Percentiles rank a stretch among this genome's conserved stretches.
Conservation (phyloP, 2,329 filamentous ascomycete species). For the Cryphonectria radicalis region DNA sequence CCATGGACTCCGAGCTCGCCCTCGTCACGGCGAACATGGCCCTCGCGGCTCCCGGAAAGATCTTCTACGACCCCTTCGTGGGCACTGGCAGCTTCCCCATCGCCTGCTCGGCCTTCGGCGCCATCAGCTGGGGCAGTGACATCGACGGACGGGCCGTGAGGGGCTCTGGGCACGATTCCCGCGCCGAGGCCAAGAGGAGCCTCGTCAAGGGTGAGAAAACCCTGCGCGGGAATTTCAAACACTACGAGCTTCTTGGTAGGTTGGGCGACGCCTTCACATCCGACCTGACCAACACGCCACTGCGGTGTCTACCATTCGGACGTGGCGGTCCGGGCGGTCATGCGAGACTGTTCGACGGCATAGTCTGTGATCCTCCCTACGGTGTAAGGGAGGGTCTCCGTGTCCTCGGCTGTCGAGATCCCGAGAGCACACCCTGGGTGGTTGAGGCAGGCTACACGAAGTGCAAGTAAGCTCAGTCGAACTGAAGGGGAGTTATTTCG, state of each 20-base stretch:
- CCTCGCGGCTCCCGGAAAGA: constrained; percentile 76
- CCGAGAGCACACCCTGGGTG: constrained; percentile 61
- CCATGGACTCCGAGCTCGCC: constrained; percentile 94
- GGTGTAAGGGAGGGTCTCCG: constrained; percentile 90
- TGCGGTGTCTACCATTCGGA: constrained; percentile 54
- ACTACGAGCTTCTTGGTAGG: constrained; percentile 71
- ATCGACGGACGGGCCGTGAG: constrained; percentile 91
- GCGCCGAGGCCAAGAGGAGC: constrained; percentile 40
- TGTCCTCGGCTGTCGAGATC: constrained; percentile 79
- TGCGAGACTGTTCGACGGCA: constrained; percentile 75
- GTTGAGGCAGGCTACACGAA: constrained; percentile 71
- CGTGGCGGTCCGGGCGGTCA: constrained; percentile 30
- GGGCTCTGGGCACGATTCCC: constrained; percentile 59
- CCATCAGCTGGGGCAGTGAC: constrained; percentile 82
- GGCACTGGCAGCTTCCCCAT: constrained; percentile 93
- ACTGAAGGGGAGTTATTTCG: constrained; percentile 21
- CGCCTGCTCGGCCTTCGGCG: constrained; percentile 88
- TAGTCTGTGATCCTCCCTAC: constrained; percentile 95
- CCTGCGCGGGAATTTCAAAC: constrained; percentile 73
- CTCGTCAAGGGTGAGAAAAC: constrained; percentile 49
- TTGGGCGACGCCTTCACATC: constrained; percentile 82
- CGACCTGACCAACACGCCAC: constrained; percentile 85
- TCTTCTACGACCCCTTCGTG: constrained; percentile 95
- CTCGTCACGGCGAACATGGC: constrained; percentile 92
- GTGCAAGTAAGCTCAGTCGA: constrained; percentile 61